A percentile compares a stretch with the other conserved stretches of the same genome.
These are phyloP conservation scores for Patellifolia procumbens DNA, from an alignment of 179 eudicot species.

Conservation along the genomic window DNA sequence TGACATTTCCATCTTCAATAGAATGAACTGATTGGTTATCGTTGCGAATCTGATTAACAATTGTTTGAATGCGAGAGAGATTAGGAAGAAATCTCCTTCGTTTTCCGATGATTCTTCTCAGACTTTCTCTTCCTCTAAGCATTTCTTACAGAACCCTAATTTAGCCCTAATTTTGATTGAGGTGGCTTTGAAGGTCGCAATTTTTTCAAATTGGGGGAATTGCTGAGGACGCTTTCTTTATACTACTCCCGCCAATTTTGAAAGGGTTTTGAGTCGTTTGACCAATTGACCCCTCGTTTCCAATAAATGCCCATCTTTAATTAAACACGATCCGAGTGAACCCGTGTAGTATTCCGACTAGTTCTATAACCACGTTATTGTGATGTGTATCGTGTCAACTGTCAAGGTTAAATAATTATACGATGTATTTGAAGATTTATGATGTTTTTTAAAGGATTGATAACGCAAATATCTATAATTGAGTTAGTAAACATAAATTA, in stretches of 20 bases:
- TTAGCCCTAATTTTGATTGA: neutral
- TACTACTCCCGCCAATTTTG: constrained; percentile 18
- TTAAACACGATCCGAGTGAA: too few species aligned
- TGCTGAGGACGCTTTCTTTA: neutral
- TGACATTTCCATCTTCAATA: neutral
- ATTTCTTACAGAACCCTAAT: constrained; percentile 25
- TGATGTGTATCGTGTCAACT: too few species aligned
- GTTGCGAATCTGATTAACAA: too few species aligned
- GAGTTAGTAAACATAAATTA: too few species aligned
- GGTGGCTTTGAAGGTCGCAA: neutral
- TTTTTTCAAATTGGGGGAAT: neutral
- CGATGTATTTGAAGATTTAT: too few species aligned
- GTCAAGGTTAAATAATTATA: too few species aligned
- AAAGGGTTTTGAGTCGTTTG: too few species aligned
- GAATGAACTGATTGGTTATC: too few species aligned
- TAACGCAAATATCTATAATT: too few species aligned
- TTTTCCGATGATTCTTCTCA: constrained; percentile 69
- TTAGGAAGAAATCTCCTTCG: constrained; percentile 69
- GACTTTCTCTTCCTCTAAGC: constrained; percentile 77
- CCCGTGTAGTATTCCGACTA: too few species aligned
- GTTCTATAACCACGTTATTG: too few species aligned
- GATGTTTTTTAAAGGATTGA: too few species aligned
- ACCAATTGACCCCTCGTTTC: neutral
- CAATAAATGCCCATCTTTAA: neutral
- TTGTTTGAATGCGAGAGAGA: constrained; percentile 56